These are phyloP conservation scores for Austroboletus niveus DNA, from an alignment of 1,284 basidiomycete genomes.

Conservation along the genomic window DNA sequence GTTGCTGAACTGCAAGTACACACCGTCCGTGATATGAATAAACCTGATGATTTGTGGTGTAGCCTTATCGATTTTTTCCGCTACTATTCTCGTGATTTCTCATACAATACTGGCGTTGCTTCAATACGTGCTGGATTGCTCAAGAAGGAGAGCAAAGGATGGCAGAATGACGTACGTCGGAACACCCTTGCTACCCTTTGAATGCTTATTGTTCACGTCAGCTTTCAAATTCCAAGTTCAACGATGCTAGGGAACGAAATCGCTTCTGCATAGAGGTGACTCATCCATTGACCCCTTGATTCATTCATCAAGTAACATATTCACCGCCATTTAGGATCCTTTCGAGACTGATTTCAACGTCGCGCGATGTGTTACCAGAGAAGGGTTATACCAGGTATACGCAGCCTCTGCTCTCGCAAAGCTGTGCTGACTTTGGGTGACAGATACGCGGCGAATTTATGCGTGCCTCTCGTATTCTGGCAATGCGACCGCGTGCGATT, in stretches of 20 bases:
- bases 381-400: slow-evolving; percentile 87
- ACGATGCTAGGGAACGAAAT: slow-evolving; percentile 85
- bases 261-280: slow-evolving; percentile 89
- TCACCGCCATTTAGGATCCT: slow-evolving; percentile 68
- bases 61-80: slow-evolving; percentile 98
- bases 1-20: slow-evolving; percentile 84
- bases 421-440: not conserved
- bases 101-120: slow-evolving; percentile 88
- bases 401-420: not conserved
- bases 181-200: not conserved
- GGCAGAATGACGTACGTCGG: slow-evolving; percentile 81
- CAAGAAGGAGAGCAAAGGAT: slow-evolving; percentile 90
- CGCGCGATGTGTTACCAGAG: slow-evolving; percentile 92
- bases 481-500: slow-evolving; percentile 75
- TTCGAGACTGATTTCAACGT: slow-evolving; percentile 97
- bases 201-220: slow-evolving; percentile 8
- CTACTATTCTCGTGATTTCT: slow-evolving; percentile 93
- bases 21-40: slow-evolving; percentile 2
- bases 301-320: slow-evolving; percentile 8
- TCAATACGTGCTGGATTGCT: slow-evolving; percentile 88
- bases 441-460: slow-evolving; percentile 98
- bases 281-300: not conserved
- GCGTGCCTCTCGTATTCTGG: slow-evolving; percentile 86
- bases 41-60: slow-evolving; percentile 8
- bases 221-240: slow-evolving; percentile 53